These are phyloP conservation scores for Diaporthe sp. DNA, from an alignment of 2,329 filamentous ascomycete species.

Conservation along the genomic window DNA sequence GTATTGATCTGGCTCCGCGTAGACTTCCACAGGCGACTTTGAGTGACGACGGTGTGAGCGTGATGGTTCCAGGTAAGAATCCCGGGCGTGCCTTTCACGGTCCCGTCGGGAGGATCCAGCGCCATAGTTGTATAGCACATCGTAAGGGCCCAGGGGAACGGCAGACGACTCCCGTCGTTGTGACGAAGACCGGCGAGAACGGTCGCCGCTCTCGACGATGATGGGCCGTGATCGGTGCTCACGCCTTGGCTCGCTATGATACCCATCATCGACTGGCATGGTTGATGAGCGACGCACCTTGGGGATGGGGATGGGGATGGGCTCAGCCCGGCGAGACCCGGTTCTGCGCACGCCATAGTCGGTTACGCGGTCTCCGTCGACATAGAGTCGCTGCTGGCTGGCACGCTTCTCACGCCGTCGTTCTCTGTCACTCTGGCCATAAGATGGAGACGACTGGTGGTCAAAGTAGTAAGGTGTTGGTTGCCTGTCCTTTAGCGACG, in stretches of 20 bases:
- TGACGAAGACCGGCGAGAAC: conserved; percentile 28
- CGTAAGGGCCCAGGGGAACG: conserved; percentile 31
- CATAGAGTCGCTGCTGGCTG: conserved; percentile 31
- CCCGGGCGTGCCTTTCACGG: conserved; percentile 10
- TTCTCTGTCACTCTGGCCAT: conserved; percentile 23
- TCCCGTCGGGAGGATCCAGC: conserved; percentile 25
- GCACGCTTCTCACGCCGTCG: conserved; percentile 31
- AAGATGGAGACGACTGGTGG: conserved; percentile 25
- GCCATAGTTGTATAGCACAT: conserved; percentile 28
- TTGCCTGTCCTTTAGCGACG: conserved; percentile 32
- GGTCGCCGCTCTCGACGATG: conserved; percentile 26
- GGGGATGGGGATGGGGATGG: conserved; percentile 36
- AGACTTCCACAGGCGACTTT: conserved; percentile 25
- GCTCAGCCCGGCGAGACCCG: conserved; percentile 24
- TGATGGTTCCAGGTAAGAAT: conserved; percentile 20
- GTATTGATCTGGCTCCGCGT: conserved; percentile 1
- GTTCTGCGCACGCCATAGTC: conserved; percentile 33
- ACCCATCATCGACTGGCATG: conserved; percentile 31
- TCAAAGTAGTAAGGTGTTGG: conserved; percentile 35
- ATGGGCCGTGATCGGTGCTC: conserved; percentile 26
- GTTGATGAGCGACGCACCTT: conserved; percentile 30
- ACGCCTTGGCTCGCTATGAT: conserved; percentile 28
- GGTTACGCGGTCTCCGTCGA: conserved; percentile 32
- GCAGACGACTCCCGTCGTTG: conserved; percentile 30
- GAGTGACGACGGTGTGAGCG: conserved; percentile 29